Conservation (phyloP, 2,329 filamentous ascomycete species). For the Hawksworthiomyces lignivorus region DNA sequence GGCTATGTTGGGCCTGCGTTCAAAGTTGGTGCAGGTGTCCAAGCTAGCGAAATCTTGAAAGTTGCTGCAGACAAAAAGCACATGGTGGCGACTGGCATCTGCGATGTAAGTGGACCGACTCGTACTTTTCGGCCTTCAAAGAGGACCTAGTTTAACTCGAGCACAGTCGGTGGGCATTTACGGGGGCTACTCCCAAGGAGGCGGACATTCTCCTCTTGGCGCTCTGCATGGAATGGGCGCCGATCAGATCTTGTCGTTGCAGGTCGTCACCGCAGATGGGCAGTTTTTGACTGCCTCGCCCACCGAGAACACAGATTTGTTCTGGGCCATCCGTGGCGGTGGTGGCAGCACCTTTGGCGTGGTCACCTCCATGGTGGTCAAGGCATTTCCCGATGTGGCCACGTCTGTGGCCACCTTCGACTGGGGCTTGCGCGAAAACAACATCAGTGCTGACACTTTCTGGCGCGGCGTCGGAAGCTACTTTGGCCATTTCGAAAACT, state of each 20-base stretch:
- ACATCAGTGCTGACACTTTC: constrained; percentile 26
- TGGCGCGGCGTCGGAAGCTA: constrained; percentile 10
- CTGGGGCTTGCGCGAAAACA: constrained; percentile 23
- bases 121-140: too few species aligned
- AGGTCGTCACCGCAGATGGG: constrained; percentile 32
- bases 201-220: constrained; percentile 43
- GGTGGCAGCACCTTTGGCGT: constrained; percentile 46
- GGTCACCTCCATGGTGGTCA: constrained; percentile 35
- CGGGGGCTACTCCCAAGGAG: constrained; percentile 28
- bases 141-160: too few species aligned
- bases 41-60: constrained; percentile 42
- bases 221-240: constrained; percentile 36
- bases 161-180: constrained; percentile 48
- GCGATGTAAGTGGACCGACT: background rate
- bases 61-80: constrained; percentile 36
- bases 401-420: constrained; percentile 7
- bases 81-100: constrained; percentile 39
- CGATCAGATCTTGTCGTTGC: constrained; percentile 35
- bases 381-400: constrained; percentile 21
- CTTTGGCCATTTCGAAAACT: constrained; percentile 4
- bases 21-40: constrained; percentile 43
- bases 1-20: constrained; percentile 10
- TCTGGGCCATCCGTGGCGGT: constrained; percentile 48
- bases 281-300: constrained; percentile 25
- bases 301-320: constrained; percentile 40